Base-by-base conservation (phyloP, 768 basidiomycete genomes). In the Exsudoporus frostii region DNA sequence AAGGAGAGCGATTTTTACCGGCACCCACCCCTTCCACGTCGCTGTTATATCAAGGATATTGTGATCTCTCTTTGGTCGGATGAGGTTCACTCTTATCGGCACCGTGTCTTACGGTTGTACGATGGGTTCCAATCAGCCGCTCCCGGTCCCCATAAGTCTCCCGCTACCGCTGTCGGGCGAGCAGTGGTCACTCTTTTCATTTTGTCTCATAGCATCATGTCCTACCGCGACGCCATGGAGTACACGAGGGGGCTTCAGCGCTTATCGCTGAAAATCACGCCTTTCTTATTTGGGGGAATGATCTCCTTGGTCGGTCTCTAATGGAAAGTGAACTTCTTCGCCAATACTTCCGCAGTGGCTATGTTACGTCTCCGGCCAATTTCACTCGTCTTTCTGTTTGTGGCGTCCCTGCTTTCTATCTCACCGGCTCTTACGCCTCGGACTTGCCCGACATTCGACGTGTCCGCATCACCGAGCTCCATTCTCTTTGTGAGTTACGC, bases 1-100 rank as follows among this genome's bases (percentile, higher is more conserved):
- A 48, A 19, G 20, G 45, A 52, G 13, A 39, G 45, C n/a, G 37
- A 52, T 19, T 52, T 49, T 38, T 52, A 49, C 33, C 29, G 24
- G 0, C 49, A 32, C 14, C 37, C 37, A 32, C 3, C 9, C 2
- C 37, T 52, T 14, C 37, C 51, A 3, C n/a, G 4, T 25, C n/a
- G 29, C 1, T 17, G 51, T 1, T 37, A 38, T 1, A 52, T 48
- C 45, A 48, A 48, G 4, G 1, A 19, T 0, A n/a, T 37, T 0
- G 13, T 52, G 0, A 6, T n/a, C 6, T 4, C 19, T 1, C 0
- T 0, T 0, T 52, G 45, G 45, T 7, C 8, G 4, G 11, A 24
- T 1, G 36, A 51, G 34, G 17, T 51, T 1, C 11, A 47, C 1
- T 51, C 37, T 0, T 51, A n/a, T 25, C n/a, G 51, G 1, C 19